These are phyloP conservation scores for Rhodotorula sp. DNA, from an alignment of 1,284 basidiomycete genomes.

Conservation along the genomic window DNA sequence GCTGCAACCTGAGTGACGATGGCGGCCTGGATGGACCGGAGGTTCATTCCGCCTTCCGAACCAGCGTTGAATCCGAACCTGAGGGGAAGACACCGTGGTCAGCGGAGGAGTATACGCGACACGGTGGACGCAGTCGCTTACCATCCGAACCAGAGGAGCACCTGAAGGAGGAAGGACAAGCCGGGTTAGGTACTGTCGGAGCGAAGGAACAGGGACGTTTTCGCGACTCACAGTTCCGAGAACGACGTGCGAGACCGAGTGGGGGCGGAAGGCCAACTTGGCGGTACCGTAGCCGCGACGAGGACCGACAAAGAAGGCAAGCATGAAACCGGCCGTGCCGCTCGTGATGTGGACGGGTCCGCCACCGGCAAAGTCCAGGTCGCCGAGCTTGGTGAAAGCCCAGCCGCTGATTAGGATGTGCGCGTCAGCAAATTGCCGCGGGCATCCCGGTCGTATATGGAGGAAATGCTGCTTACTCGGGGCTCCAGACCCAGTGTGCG, in stretches of 20 bases:
- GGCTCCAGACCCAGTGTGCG: slow-evolving; percentile 87
- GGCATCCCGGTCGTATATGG: no score
- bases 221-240: slow-evolving; percentile 63
- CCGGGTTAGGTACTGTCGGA: no score
- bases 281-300: slow-evolving; percentile 85
- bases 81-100: background rate
- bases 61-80: slow-evolving; percentile 67
- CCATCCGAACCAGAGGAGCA: slow-evolving; percentile 94
- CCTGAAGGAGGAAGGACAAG: slow-evolving; percentile 32
- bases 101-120: background rate
- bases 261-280: slow-evolving; percentile 82
- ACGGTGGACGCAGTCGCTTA: background rate
- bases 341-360: slow-evolving; percentile 72
- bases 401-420: slow-evolving; percentile 64
- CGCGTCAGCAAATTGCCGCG: no score
- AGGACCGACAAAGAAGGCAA: slow-evolving; percentile 86
- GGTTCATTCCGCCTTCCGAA: slow-evolving; percentile 83
- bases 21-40: slow-evolving; percentile 79
- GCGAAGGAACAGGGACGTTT: no score
- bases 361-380: slow-evolving; percentile 73
- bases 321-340: slow-evolving; percentile 80
- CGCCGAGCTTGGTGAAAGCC: slow-evolving; percentile 79
- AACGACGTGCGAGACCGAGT: slow-evolving; percentile 85
- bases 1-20: slow-evolving; percentile 86
- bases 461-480: no score